Evolutionary conservation across 441 rosid genomes (phyloP), one percentile per base, ranked within the genome.

Genomic region (Geranium incanum): DNA sequence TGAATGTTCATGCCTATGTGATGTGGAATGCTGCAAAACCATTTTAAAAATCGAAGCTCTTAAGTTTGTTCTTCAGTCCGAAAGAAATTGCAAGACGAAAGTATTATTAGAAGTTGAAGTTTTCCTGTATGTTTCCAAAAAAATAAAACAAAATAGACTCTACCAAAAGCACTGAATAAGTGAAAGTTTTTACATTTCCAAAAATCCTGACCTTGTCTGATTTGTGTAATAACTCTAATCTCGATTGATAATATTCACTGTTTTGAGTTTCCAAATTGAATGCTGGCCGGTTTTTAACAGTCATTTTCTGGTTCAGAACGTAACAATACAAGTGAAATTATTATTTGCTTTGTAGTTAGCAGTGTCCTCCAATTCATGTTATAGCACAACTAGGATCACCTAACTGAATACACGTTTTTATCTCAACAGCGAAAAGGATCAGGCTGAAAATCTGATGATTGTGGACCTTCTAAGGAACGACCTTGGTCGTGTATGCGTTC

Each of bases 391-490:
- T 63, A 21, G 13, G 36, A 62, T 9, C 7, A 6, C 38, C 38
- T 28, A 63, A 63, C 38, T 63, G 66, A 63, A 21, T 23, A 9
- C 28, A 45, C 11, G 52, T 5, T 12, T 55, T 13, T 13, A 38
- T 70, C 67, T 63, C n/a, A 5, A 70, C 91, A 92, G 99, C 75
- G 98, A 92, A 83, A 95, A 95, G 86, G 96, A 92, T 76, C 93
- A 89, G 81, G 93, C 99, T 0, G 99, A 95, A 81, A 95, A 95
- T 83, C 81, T 92, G 73, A 95, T 95, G 99, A 95, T 95, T 59
- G 97, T 95, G 0, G 99, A 91, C 78, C 99, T 95, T 70, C 83
- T 92, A 66, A 88, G 98, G 82, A 95, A 95, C 70, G 99, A 89
- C 81, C 96, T 92, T 1, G 97, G 98, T 12, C 92, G 95, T 66